phyloP scores from a whole-genome alignment of 2,329 filamentous ascomycete genomes.

The Zymoseptoria passerinii region DNA sequence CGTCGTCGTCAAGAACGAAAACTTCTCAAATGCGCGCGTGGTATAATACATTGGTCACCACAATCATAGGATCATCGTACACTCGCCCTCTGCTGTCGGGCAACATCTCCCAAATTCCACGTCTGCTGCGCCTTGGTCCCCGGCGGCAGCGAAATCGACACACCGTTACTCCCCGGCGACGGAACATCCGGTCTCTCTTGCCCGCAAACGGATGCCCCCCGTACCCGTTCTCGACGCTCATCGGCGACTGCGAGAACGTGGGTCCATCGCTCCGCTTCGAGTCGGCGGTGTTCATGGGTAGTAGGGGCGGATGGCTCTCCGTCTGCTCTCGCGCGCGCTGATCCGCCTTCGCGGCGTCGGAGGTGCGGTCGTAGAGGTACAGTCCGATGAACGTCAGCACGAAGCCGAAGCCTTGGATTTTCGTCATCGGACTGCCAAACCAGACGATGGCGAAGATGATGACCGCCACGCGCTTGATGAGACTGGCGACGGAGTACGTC shows the following conservation, averaged over 20 bases:
- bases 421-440: conserved; percentile 86
- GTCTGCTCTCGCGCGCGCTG: conserved; percentile 58
- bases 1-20: no score
- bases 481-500: conserved; percentile 89
- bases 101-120: conserved; percentile 51
- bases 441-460: conserved; percentile 91
- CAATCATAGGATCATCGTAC: conserved; percentile 8
- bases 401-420: conserved; percentile 76
- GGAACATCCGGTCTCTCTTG: conserved; percentile 18
- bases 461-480: conserved; percentile 96
- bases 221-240: conserved; percentile 5
- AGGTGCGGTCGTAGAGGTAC: conserved; percentile 92
- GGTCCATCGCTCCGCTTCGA: conserved; percentile 28
- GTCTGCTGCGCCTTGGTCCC: conserved; percentile 82
- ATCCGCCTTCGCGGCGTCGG: conserved; percentile 79
- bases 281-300: conserved; percentile 51
- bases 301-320: conserved; percentile 53
- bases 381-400: conserved; percentile 81
- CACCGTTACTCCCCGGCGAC: conserved; percentile 12
- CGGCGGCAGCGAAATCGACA: conserved; percentile 49
- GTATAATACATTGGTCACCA: no score
- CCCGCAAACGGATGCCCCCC: conserved; percentile 14
- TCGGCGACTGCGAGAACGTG: conserved; percentile 16
- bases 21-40: no score
- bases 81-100: conserved; percentile 6